Base-by-base conservation (phyloP, 176 grass and related monocot species). In the Metroxylon sagu region DNA sequence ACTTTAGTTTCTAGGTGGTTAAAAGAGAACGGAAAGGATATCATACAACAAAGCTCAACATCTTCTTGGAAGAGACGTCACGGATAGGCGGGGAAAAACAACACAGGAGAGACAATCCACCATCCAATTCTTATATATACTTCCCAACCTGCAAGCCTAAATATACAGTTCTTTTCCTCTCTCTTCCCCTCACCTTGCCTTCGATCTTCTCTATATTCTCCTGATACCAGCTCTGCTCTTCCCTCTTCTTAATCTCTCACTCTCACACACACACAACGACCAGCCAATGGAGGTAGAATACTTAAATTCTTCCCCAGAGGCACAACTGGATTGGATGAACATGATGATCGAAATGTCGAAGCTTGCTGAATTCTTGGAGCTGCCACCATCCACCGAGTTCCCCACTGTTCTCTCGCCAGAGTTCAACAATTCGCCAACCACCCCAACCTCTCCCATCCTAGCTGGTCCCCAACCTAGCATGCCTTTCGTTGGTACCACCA, bases 281-380 rank as follows among this genome's bases (percentile, higher is more conserved):
- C 43, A 43, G 59, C 66, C 75, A 66, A 89, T 89, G 85, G 85
- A 89, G 39, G 76, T 86, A 8, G 90, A 81, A 18, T 73, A 76
- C 70, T 70, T 95, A 52, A 86, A 76, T 25, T 78, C 79, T 35
- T 70, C 63, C 50, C 82, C 82, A 57, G 90, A 95, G 25, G 58
- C 74, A 5, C 90, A 95, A 39, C 66, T 81, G 12, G 90, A 95
- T 78, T 83, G 89, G 30, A 86, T 95, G 85, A 86, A 84, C 76
- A 85, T 82, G 60, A 86, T 86, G 83, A 59, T 95, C 54, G 80
- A 89, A 76, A 79, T 89, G 48, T 76, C 84, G 73, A 43, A 43
- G 2, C 14, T 39, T 18, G 14, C 28, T 12, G 27, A 60, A 7
- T 28, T 30, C 28, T 28, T 28, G 5, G 26, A 16, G 59, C 18